Conservation (phyloP, 768 basidiomycete genomes). For the Boletus vinaceobasis region DNA sequence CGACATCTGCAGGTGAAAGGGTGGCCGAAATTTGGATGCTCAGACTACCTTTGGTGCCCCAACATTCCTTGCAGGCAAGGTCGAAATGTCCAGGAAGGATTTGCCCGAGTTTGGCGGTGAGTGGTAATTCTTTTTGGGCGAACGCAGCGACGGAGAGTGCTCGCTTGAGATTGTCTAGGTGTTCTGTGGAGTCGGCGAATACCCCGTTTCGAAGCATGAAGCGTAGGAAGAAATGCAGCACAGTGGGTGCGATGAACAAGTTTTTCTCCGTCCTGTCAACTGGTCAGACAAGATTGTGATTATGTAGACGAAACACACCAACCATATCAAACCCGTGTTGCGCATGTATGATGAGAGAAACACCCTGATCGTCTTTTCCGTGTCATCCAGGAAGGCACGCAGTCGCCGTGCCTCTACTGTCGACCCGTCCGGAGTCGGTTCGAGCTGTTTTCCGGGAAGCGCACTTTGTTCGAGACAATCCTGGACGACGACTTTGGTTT, state of each 20-base stretch:
- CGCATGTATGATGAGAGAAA: conserved; percentile 70
- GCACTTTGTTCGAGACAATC: conserved; percentile 29
- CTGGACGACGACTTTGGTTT: conserved; percentile 24
- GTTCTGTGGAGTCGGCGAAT: conserved; percentile 31
- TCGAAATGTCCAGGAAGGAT: conserved; percentile 45
- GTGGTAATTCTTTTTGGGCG: conserved; percentile 41
- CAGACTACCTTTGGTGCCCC: conserved; percentile 41
- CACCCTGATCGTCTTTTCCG: conserved; percentile 55
- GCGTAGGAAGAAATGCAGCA: conserved; percentile 44
- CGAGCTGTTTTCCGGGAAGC: conserved; percentile 29
- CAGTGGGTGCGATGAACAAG: conserved; percentile 39
- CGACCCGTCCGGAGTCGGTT: conserved; percentile 15
- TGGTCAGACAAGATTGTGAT: conserved; percentile 5
- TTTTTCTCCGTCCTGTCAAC: conserved; percentile 41
- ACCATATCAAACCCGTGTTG: conserved; percentile 68
- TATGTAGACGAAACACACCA: not conserved
- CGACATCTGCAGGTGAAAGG: not conserved
- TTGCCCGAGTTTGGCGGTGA: conserved; percentile 37
- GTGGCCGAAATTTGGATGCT: conserved; percentile 19
- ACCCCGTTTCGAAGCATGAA: conserved; percentile 44
- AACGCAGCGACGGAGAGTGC: conserved; percentile 41
- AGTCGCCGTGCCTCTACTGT: conserved; percentile 27
- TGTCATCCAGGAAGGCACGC: conserved; percentile 55
- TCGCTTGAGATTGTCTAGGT: conserved; percentile 35
- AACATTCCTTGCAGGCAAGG: conserved; percentile 46